Conservation (phyloP, 345 rosid species). For the Salix brachista region DNA sequence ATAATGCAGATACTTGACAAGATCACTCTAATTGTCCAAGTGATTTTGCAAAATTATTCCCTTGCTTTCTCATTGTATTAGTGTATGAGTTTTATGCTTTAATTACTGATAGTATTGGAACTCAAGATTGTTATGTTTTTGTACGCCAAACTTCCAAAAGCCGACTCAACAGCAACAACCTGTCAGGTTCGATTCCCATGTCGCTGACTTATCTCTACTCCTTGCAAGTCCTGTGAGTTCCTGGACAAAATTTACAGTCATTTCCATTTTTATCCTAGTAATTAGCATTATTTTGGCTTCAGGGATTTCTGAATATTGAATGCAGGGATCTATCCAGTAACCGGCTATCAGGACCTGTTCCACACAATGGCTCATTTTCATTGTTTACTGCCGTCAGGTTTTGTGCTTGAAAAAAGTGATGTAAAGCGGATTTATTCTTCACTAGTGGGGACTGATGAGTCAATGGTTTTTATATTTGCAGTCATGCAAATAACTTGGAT, state of each 20-base stretch:
- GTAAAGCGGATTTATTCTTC: too few relatives aligned
- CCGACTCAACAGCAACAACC: slow-evolving; percentile 89
- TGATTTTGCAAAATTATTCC: too few relatives aligned
- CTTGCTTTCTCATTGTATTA: too few relatives aligned
- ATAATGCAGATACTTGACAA: too few relatives aligned
- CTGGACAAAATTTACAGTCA: neutral
- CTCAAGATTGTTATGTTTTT: neutral
- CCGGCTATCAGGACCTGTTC: slow-evolving; percentile 79
- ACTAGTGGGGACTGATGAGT: too few relatives aligned
- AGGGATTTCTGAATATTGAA: slow-evolving; percentile 8
- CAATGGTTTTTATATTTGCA: slow-evolving; percentile 27
- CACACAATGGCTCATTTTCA: slow-evolving; percentile 97
- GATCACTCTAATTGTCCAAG: too few relatives aligned
- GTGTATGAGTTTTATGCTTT: too few relatives aligned
- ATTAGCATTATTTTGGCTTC: neutral
- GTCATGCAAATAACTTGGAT: slow-evolving; percentile 87
- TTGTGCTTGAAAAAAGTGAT: slow-evolving; percentile 9
- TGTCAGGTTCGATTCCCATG: slow-evolving; percentile 80
- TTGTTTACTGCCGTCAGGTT: slow-evolving; percentile 94
- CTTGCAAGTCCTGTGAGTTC: slow-evolving; percentile 85
- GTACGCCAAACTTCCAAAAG: slow-evolving; percentile 54
- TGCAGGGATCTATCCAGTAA: slow-evolving; percentile 91
- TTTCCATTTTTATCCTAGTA: neutral
- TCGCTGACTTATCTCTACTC: slow-evolving; percentile 75
- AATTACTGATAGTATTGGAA: too few relatives aligned